Evolutionary conservation across 345 rosid species (phyloP).

Genomic region (Arabis hirsuta): DNA sequence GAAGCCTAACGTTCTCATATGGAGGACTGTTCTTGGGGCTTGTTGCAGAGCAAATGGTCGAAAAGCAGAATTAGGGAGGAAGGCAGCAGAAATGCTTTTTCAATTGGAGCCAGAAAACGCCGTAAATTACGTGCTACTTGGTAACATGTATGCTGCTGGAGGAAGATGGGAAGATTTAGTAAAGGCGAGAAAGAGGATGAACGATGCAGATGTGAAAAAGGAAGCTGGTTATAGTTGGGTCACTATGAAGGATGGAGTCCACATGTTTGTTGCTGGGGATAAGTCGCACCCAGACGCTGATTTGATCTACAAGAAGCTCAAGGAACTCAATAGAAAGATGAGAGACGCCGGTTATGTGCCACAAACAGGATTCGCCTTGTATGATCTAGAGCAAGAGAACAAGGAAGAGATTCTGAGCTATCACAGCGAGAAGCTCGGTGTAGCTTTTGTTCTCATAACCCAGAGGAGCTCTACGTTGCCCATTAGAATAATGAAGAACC

Average conservation of each 20-base stretch:
- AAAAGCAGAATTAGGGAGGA: slow-evolving; percentile 67
- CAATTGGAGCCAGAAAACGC: slow-evolving; percentile 84
- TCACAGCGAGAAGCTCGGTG: slow-evolving; percentile 92
- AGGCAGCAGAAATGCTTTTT: slow-evolving; percentile 79
- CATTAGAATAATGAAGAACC: slow-evolving; percentile 93
- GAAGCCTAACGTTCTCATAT: slow-evolving; percentile 77
- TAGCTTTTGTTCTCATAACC: slow-evolving; percentile 68
- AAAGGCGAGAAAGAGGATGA: slow-evolving; percentile 72
- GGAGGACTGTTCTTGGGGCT: slow-evolving; percentile 92
- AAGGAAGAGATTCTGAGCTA: slow-evolving; percentile 83
- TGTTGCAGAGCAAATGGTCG: slow-evolving; percentile 71
- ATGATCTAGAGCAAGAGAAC: slow-evolving; percentile 79
- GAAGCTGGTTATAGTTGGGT: slow-evolving; percentile 99
- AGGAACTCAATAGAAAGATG: slow-evolving; percentile 74
- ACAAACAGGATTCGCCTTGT: slow-evolving; percentile 69
- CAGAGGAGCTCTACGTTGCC: slow-evolving; percentile 65
- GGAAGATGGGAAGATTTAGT: slow-evolving; percentile 85
- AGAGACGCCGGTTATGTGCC: slow-evolving; percentile 83
- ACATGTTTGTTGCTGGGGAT: slow-evolving; percentile 86
- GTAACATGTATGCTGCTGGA: slow-evolving; percentile 88
- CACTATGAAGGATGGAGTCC: slow-evolving; percentile 89
- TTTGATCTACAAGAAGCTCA: slow-evolving; percentile 67
- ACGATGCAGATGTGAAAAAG: slow-evolving; percentile 72
- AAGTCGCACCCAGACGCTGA: slow-evolving; percentile 67
- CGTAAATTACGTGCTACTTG: slow-evolving; percentile 83